Evolutionary conservation across 441 rosid species (phyloP), one percentile per base, ranked within the genome.

Genomic region (Macaranga tanarius): DNA sequence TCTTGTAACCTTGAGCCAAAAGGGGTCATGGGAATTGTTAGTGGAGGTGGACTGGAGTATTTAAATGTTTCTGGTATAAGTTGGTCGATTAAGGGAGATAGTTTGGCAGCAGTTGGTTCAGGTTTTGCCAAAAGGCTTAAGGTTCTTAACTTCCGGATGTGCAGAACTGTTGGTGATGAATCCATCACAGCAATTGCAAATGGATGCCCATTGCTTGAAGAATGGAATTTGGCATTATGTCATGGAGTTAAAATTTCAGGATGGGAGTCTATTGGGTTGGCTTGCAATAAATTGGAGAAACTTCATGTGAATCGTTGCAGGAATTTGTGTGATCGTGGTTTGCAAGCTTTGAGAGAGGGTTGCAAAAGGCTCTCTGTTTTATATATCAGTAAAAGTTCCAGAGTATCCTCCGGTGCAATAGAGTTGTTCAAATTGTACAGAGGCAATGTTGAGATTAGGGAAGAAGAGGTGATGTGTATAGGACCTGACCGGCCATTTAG

Each of bases 21-120:
- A 58, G 95, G 97, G 65, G 71, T 90, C 59, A 56, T 38, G 9
- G 91, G 81, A 42, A 89, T 90, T 45, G 82, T 90, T 48, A 85
- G 97, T 56, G 94, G 97, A 48, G 90, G 94, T 0, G 94, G 99
- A 70, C 79, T 92, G n/a, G 87, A 87, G 82, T 85, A 79, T 80
- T 76, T 92, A 20, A 84, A 89, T 59, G 51, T 90, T 7, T 76
- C 88, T 58, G 71, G 83, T 23, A 8, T 79, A 13, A 74, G 69
- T 75, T 71, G 73, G 67, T 57, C 48, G 23, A 76, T 80, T 52
- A 51, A 25, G 20, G 80, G 77, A 56, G 77, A 76, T 73, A 84
- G 81, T 25, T 65, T 89, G 76, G 85, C 84, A 73, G 76, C 82
- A 51, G 73, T 90, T 0, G 95, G 93, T n/a, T 68, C 83, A 47